Evolutionary conservation across 148 eudicot species (phyloP).

Genomic region (Nyssa sinensis): DNA sequence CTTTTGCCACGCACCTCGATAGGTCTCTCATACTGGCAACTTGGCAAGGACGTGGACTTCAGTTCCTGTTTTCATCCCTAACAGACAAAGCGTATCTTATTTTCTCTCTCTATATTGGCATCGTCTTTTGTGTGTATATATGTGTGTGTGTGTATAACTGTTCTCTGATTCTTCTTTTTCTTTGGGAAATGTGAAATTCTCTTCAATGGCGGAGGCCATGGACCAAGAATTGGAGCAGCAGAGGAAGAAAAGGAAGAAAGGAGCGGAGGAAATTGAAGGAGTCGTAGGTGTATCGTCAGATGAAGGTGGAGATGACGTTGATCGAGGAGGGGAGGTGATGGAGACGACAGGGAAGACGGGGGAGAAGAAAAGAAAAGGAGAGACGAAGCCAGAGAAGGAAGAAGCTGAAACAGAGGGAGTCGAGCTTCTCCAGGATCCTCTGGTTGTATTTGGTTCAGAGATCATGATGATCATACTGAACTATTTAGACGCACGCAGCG

Average conservation of each 20-base stretch:
- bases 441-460: constrained; percentile 49
- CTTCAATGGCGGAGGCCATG: not conserved
- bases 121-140: too few species aligned
- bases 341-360: not conserved
- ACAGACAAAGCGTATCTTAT: too few species aligned
- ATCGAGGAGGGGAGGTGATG: not conserved
- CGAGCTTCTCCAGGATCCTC: constrained; percentile 33
- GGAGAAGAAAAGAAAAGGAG: not conserved
- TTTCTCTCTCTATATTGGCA: too few species aligned
- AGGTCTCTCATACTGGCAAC: too few species aligned
- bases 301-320: not conserved
- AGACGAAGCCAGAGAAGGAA: not conserved
- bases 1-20: too few species aligned
- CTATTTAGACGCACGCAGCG: constrained; percentile 55
- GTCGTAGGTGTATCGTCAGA: not conserved
- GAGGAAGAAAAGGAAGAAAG: constrained; percentile 3
- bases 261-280: not conserved
- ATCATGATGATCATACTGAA: constrained; percentile 45
- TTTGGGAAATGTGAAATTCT: too few species aligned
- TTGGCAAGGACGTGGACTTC: too few species aligned
- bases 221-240: constrained; percentile 1
- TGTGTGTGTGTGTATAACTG: too few species aligned
- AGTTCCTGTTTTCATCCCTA: too few species aligned
- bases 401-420: not conserved
- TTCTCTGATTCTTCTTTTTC: too few species aligned